Evolutionary conservation across 805 yeast species (phyloP).

Genomic region (Nematodospora valgi): DNA sequence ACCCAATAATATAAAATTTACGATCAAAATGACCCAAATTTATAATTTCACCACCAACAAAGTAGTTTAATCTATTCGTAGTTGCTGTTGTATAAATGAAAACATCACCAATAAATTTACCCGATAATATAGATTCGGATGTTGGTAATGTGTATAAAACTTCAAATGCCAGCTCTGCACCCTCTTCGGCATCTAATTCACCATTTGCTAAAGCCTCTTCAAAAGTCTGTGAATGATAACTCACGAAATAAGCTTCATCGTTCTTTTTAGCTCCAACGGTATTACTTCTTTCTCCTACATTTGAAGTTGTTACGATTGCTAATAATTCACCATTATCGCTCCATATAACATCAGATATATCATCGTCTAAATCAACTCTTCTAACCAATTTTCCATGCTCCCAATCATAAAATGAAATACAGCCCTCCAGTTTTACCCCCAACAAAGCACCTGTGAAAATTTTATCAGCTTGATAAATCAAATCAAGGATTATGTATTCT

Average conservation of each 20-base stretch:
- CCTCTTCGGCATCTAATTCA: constrained; percentile 72
- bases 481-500: constrained; percentile 63
- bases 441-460: constrained; percentile 86
- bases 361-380: constrained; percentile 76
- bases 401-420: constrained; percentile 92
- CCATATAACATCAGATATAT: constrained; percentile 83
- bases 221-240: constrained; percentile 66
- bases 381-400: constrained; percentile 79
- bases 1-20: constrained; percentile 82
- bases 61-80: constrained; percentile 80
- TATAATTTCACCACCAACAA: constrained; percentile 91
- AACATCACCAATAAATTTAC: constrained; percentile 97
- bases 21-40: constrained; percentile 92
- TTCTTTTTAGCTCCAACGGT: constrained; percentile 18
- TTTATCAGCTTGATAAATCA: constrained; percentile 71
- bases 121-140: constrained; percentile 74
- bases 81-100: constrained; percentile 85
- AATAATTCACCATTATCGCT: constrained; percentile 89
- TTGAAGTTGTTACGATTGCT: constrained; percentile 52
- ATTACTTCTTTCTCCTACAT: constrained; percentile 19
- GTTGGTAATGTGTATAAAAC: constrained; percentile 72
- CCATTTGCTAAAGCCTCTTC: constrained; percentile 59
- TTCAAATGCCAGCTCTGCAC: constrained; percentile 82
- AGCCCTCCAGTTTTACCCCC: constrained; percentile 80
- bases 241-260: constrained; percentile 75